Percentiles rank a stretch among this genome's conserved stretches.
Evolutionary conservation across 768 basidiomycete species (phyloP).

Genomic region (Boletus subparvulus): DNA sequence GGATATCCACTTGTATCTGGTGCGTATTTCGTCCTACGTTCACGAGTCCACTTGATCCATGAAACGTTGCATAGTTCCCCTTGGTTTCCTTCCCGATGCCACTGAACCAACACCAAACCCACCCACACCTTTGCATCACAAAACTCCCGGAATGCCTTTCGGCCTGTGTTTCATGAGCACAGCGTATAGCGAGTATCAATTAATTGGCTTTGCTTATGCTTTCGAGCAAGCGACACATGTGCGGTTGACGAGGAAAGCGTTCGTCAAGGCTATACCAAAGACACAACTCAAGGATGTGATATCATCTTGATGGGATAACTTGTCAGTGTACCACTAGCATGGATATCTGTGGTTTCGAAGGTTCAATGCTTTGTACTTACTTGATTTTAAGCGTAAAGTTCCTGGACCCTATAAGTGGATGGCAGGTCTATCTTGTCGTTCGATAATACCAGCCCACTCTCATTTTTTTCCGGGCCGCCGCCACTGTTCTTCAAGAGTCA

Average conservation of each 20-base stretch:
- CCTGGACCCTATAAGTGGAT: too few relatives aligned
- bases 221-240: slow-evolving; percentile 58
- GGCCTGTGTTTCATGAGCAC: slow-evolving; percentile 46
- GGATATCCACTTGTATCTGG: slow-evolving; percentile 40
- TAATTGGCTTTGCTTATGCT: slow-evolving; percentile 46
- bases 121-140: slow-evolving; percentile 36
- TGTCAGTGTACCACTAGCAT: too few relatives aligned
- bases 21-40: neutral
- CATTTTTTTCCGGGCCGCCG: too few relatives aligned
- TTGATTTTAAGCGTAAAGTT: too few relatives aligned
- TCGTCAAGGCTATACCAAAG: slow-evolving; percentile 52
- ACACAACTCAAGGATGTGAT: slow-evolving; percentile 45
- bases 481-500: too few relatives aligned
- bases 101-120: slow-evolving; percentile 28
- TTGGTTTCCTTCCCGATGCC: slow-evolving; percentile 39
- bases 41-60: slow-evolving; percentile 9
- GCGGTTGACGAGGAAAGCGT: slow-evolving; percentile 47
- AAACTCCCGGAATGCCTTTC: slow-evolving; percentile 41
- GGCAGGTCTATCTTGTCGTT: too few relatives aligned
- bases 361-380: too few relatives aligned
- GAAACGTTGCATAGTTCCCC: slow-evolving; percentile 39
- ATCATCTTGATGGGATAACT: neutral
- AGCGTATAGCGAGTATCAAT: slow-evolving; percentile 43
- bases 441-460: too few relatives aligned
- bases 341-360: too few relatives aligned